Conservation (phyloP, 352 stramenopile species). For the Phytophthora quininea region DNA sequence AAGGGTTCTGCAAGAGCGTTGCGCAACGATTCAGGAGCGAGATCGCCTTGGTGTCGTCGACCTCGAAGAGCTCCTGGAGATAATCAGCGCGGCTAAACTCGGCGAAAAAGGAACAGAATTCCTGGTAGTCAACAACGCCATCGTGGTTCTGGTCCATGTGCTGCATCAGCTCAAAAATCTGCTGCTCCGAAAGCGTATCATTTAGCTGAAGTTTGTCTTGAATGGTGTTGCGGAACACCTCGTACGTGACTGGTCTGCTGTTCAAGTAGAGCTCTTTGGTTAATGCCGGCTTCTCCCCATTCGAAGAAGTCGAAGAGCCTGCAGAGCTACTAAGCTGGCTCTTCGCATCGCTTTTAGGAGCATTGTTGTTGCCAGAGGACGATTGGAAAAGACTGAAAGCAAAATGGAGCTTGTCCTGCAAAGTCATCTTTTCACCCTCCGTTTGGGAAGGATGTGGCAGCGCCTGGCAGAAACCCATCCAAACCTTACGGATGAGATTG, state of each 20-base stretch:
- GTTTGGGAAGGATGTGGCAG: constrained; percentile 41
- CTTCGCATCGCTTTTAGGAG: constrained; percentile 8
- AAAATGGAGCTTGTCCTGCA: constrained; percentile 69
- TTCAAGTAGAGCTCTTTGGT: constrained; percentile 52
- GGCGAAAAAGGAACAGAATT: constrained; percentile 90
- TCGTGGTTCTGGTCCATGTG: constrained; percentile 92
- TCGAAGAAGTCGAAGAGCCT: neutral
- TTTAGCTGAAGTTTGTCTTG: constrained; percentile 61
- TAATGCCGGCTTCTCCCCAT: constrained; percentile 17
- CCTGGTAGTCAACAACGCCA: constrained; percentile 87
- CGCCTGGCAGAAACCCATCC: constrained; percentile 69
- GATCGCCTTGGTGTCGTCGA: constrained; percentile 75
- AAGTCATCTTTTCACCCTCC: constrained; percentile 54
- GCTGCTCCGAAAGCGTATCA: constrained; percentile 81
- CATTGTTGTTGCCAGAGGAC: constrained; percentile 20
- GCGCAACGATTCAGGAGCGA: constrained; percentile 75
- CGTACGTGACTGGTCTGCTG: constrained; percentile 71
- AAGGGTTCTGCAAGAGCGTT: constrained; percentile 43
- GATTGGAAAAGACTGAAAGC: constrained; percentile 76
- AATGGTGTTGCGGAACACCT: constrained; percentile 78
- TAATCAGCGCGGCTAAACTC: constrained; percentile 78
- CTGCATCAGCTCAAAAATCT: constrained; percentile 94
- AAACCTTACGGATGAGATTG: constrained; percentile 74
- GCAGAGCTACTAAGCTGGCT: constrained; percentile 5
- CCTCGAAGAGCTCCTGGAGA: constrained; percentile 77